A percentile compares a stretch with the other conserved stretches of the same genome.
phyloP scores from a whole-genome alignment of 1,139 yeast genomes.

The Eremothecium gossypii region DNA sequence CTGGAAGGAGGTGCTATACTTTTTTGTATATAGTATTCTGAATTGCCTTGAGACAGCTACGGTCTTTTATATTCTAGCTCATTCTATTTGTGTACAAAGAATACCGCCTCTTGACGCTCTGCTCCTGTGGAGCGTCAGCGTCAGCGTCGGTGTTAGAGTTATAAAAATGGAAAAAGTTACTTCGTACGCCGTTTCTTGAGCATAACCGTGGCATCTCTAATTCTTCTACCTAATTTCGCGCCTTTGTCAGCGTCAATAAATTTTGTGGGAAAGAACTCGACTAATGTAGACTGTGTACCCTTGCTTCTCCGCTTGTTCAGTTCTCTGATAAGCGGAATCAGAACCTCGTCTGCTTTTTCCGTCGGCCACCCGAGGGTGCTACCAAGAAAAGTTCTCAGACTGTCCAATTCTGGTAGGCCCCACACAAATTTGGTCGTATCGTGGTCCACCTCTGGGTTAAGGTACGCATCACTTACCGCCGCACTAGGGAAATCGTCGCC shows the following conservation, averaged over 20 bases:
- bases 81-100: conserved; percentile 2
- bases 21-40: neutral
- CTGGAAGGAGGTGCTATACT: conserved; percentile 2
- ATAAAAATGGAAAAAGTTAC: conserved; percentile 5
- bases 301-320: conserved; percentile 52
- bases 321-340: conserved; percentile 81
- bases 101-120: neutral
- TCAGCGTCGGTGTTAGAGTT: conserved; percentile 1
- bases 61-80: neutral
- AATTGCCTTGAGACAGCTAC: neutral
- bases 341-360: conserved; percentile 67
- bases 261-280: conserved; percentile 48
- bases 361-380: conserved; percentile 75
- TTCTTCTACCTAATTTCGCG: conserved; percentile 47
- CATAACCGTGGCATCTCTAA: conserved; percentile 48
- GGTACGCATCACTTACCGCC: conserved; percentile 63
- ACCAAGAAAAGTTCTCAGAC: conserved; percentile 60
- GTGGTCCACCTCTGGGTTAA: conserved; percentile 71
- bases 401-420: conserved; percentile 86
- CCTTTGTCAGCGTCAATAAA: conserved; percentile 37
- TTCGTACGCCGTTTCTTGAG: conserved; percentile 29
- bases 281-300: conserved; percentile 48
- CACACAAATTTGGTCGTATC: conserved; percentile 73
- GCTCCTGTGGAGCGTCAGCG: conserved; percentile 3
- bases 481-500: conserved; percentile 63